These are phyloP conservation scores for Lipomyces yamanashiensis DNA, from an alignment of 805 yeast genomes.

Conservation along the genomic window DNA sequence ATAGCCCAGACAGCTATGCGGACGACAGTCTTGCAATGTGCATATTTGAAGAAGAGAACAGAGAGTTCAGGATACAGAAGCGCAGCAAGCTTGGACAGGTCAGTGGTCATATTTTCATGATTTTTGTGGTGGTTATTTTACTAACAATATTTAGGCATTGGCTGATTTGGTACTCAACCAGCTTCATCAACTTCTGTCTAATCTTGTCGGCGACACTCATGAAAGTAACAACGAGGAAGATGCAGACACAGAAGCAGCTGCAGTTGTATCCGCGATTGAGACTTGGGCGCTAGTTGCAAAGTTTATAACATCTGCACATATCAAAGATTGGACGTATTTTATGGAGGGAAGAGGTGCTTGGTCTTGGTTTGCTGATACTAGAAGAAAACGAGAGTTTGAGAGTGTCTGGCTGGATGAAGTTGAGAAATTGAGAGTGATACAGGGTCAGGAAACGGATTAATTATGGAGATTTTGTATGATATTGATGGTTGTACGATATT, in stretches of 20 bases:
- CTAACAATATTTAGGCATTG: slow-evolving; percentile 2
- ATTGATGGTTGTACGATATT: too few relatives aligned
- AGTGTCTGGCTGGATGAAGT: slow-evolving; percentile 7
- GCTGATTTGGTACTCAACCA: slow-evolving; percentile 10
- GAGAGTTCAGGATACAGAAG: slow-evolving; percentile 8
- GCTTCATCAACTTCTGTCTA: slow-evolving; percentile 24
- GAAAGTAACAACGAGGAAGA: background rate
- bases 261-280: slow-evolving; percentile 13
- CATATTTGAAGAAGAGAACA: slow-evolving; percentile 22
- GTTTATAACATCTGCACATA: slow-evolving; percentile 9
- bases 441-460: background rate
- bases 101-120: background rate
- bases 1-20: slow-evolving; percentile 19
- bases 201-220: slow-evolving; percentile 18
- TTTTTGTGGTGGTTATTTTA: background rate
- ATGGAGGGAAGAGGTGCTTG: slow-evolving; percentile 31
- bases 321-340: slow-evolving; percentile 28
- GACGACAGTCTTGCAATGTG: slow-evolving; percentile 22
- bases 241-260: slow-evolving; percentile 5
- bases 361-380: slow-evolving; percentile 33
- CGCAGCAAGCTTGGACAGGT: slow-evolving; percentile 16
- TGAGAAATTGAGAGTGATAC: background rate
- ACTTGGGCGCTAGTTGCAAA: slow-evolving; percentile 25
- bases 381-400: slow-evolving; percentile 13
- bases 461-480: background rate